Evolutionary conservation across 1,284 basidiomycete genomes (phyloP).

Genomic region (Cryptococcus sp.): DNA sequence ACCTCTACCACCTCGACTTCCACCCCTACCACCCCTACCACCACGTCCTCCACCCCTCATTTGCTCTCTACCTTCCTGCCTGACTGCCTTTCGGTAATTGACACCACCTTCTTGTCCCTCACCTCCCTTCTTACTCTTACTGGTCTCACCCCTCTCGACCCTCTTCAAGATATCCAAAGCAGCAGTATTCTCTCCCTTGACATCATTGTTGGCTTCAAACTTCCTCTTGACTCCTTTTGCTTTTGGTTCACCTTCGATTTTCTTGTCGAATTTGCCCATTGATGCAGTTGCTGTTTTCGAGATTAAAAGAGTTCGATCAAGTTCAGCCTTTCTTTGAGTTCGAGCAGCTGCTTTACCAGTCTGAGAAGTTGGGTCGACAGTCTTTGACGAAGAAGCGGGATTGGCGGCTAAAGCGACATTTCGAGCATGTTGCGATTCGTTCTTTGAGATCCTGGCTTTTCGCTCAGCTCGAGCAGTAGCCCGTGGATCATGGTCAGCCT

Average conservation of each 20-base stretch:
- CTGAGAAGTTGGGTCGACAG: conserved; percentile 10
- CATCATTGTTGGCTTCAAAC: conserved; percentile 53
- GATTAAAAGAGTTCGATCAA: conserved; percentile 72
- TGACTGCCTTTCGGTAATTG: conserved; percentile 82
- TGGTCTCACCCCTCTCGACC: conserved; percentile 60
- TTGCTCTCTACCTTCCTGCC: conserved; percentile 51
- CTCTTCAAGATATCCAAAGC: conserved; percentile 71
- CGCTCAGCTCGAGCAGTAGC: conserved; percentile 70
- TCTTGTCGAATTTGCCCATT: conserved; percentile 85
- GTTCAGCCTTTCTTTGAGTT: conserved; percentile 63
- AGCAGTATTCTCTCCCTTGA: conserved; percentile 59
- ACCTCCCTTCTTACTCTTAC: conserved; percentile 51
- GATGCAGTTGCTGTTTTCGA: conserved; percentile 84
- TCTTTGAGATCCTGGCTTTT: conserved; percentile 77
- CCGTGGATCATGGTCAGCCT: conserved; percentile 61
- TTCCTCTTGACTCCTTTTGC: conserved; percentile 85
- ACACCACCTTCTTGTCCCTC: conserved; percentile 51
- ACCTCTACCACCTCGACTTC: neutral
- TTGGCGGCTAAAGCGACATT: conserved; percentile 64
- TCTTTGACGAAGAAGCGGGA: conserved; percentile 1
- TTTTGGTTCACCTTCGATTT: conserved; percentile 86
- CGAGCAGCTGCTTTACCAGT: conserved; percentile 39
- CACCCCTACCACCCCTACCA: conserved; percentile 4
- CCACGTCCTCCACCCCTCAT: conserved; percentile 9
- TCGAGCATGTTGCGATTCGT: conserved; percentile 71